Base-by-base conservation (phyloP, 2,329 filamentous ascomycete species). In the Phialophora macrospora region DNA sequence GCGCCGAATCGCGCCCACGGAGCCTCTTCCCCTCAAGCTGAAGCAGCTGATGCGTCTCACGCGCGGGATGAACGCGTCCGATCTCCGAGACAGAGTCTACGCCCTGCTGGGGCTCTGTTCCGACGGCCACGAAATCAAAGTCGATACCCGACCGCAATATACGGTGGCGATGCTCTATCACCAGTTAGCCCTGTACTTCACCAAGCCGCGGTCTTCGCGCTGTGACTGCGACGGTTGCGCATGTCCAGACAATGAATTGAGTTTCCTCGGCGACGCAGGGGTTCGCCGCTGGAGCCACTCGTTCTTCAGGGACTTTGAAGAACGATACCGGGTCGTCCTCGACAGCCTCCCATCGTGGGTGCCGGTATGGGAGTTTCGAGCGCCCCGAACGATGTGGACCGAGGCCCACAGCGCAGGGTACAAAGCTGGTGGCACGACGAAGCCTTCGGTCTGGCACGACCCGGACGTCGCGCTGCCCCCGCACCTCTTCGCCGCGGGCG, bases 121-220 rank as follows among this genome's bases (percentile, higher is more conserved):
- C 4, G 48, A 52, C 20, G 4, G 14, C 14, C 6, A 22, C 22
- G 48, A 20, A 20, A 52, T 52, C 48, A 20, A 7, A 24, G 48
- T 52, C 48, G 26, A 52, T 14, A 22, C 48, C 20, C 12, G 48
- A 52, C 22, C 6, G 11, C 22, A 52, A 52, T 26, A 52, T 28
- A 52, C 48, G 12, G 48, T 52, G 48, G 48, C 48, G 26, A 52
- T 52, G 48, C 48, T 52, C 12, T 52, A 52, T 14, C 48, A 52
- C 6, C 26, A 52, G 11, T 52, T 52, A 52, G 48, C 48, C 48
- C 22, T 52, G 22, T 52, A 52, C 26, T 52, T 52, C 48, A 52
- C 22, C 26, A 52, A 52, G 9, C 11, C 22, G 20, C 48, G 20
- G 4, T 52, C 48, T 24, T 24, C 48, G 11, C 26, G 3, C 48